Conservation (phyloP, 2,329 filamentous ascomycete species). For the Fonsecaea pedrosoi region DNA sequence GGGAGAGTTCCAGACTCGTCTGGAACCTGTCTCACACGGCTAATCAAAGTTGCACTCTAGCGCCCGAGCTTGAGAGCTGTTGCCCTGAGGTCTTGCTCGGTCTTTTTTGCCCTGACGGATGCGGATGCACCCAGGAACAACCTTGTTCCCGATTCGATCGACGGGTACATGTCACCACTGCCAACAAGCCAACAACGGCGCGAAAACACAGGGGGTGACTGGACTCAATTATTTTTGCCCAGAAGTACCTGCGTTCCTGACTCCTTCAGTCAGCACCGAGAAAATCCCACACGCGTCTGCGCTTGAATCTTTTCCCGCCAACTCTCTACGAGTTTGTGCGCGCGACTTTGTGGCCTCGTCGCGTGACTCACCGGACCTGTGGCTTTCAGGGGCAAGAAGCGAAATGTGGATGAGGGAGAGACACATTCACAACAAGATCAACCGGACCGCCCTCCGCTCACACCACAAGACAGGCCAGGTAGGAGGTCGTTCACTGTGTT, state of each 20-base stretch:
- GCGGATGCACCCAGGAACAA: not conserved
- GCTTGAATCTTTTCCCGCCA: slow-evolving; percentile 16
- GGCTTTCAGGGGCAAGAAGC: not conserved
- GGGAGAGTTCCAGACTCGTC: not conserved
- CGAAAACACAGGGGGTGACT: not conserved
- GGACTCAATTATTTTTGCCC: not conserved
- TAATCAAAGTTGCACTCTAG: slow-evolving; percentile 5
- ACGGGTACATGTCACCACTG: not conserved
- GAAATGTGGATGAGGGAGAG: not conserved
- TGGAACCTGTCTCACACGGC: slow-evolving; percentile 3
- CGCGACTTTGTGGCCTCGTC: not conserved
- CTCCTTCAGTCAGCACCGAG: slow-evolving; percentile 1
- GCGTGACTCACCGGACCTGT: not conserved
- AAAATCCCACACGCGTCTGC: slow-evolving; percentile 1
- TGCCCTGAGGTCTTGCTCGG: not conserved
- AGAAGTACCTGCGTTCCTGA: not conserved
- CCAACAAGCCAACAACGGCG: not conserved
- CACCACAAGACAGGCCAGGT: not conserved
- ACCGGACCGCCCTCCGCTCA: not conserved
- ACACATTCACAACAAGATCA: not conserved
- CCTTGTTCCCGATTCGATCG: slow-evolving; percentile 3
- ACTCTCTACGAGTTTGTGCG: not conserved
- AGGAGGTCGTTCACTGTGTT: too few species aligned
- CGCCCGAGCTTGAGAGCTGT: not conserved
- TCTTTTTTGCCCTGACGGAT: not conserved